Evolutionary conservation across 1,284 basidiomycete species (phyloP).

Genomic region (Xerocomus minutiporus): DNA sequence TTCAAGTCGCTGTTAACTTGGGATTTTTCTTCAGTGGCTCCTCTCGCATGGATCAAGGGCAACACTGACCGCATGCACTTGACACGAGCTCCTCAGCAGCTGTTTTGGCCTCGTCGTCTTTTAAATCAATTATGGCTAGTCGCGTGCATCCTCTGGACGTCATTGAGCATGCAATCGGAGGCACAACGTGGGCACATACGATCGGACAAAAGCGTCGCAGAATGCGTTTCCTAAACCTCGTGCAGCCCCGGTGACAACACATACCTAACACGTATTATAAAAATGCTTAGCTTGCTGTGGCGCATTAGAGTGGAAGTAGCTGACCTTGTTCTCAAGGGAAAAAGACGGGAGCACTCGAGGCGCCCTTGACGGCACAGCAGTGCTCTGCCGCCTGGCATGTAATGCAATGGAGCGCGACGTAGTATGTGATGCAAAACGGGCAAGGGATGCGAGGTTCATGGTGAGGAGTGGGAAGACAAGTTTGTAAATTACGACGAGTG

Average conservation of each 20-base stretch:
- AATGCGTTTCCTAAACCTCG: slow-evolving; percentile 87
- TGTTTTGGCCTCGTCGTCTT: slow-evolving; percentile 62
- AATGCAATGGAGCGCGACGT: slow-evolving; percentile 11
- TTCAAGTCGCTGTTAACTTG: slow-evolving; percentile 58
- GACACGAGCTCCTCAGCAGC: slow-evolving; percentile 74
- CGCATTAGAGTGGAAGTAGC: background rate
- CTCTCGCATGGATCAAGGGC: slow-evolving; percentile 12
- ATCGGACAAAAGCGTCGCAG: slow-evolving; percentile 84
- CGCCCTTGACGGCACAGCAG: slow-evolving; percentile 17
- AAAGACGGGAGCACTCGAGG: slow-evolving; percentile 52
- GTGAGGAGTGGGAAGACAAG: slow-evolving; percentile 5
- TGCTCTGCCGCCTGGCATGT: slow-evolving; percentile 28
- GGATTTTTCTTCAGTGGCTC: slow-evolving; percentile 36
- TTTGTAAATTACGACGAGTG: slow-evolving; percentile 6
- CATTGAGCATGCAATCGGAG: background rate
- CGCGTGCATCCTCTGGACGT: slow-evolving; percentile 70
- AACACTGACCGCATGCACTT: slow-evolving; percentile 46
- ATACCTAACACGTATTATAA: slow-evolving; percentile 56
- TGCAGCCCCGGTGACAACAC: slow-evolving; percentile 92
- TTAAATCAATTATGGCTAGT: slow-evolving; percentile 83
- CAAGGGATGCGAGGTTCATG: slow-evolving; percentile 27
- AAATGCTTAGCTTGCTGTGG: background rate
- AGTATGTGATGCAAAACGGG: slow-evolving; percentile 22
- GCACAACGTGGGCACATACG: slow-evolving; percentile 45
- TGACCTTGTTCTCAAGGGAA: slow-evolving; percentile 67